These are phyloP conservation scores for Mucor saturninus DNA, from an alignment of 371 early-diverging fungal species.

Conservation along the genomic window DNA sequence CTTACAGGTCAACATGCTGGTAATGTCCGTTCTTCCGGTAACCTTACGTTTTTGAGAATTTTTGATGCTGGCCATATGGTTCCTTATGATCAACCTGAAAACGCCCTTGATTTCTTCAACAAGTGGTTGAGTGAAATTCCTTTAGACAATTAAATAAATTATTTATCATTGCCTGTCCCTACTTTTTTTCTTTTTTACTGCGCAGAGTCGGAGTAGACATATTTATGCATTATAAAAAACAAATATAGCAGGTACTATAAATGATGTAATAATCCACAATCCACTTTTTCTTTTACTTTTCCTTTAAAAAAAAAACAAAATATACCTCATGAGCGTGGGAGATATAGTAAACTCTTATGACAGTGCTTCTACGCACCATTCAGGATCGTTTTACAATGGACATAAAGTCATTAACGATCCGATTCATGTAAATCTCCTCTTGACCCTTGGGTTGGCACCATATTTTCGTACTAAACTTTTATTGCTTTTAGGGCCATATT, in stretches of 20 bases:
- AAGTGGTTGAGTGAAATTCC: constrained; percentile 52
- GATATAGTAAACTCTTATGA: constrained; percentile 27
- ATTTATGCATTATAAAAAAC: neutral
- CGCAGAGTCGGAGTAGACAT: neutral
- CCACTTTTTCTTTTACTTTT: neutral
- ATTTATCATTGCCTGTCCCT: too few relatives aligned
- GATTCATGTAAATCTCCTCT: constrained; percentile 54
- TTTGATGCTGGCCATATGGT: constrained; percentile 93
- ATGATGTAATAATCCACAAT: constrained; percentile 9
- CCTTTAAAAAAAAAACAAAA: neutral
- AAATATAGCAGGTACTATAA: neutral
- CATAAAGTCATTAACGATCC: constrained; percentile 71
- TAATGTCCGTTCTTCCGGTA: constrained; percentile 64
- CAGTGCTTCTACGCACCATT: neutral
- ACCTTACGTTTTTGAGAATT: constrained; percentile 80
- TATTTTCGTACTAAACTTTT: neutral
- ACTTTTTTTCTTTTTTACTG: neutral
- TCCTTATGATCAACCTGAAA: constrained; percentile 69
- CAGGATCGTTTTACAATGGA: constrained; percentile 29
- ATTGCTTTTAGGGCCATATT: constrained; percentile 74
- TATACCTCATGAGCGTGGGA: constrained; percentile 7
- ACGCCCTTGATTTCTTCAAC: constrained; percentile 58
- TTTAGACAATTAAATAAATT: constrained; percentile 15
- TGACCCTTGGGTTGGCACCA: too few relatives aligned
- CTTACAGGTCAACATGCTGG: constrained; percentile 62